phyloP scores from a whole-genome alignment of 2,329 filamentous ascomycete species.

The Cercospora sp. region DNA sequence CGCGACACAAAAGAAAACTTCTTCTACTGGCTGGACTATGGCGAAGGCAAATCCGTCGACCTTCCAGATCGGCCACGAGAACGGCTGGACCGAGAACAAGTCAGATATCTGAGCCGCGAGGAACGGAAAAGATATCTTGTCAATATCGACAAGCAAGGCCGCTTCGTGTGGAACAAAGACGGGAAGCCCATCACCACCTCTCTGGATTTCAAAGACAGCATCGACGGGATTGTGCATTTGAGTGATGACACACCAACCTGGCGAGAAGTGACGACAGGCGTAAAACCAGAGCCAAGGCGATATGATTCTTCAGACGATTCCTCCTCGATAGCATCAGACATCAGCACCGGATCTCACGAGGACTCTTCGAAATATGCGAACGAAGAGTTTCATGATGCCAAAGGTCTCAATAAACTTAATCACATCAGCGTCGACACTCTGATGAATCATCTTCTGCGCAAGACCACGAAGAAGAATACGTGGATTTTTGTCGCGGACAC shows the following conservation, averaged over 20 bases:
- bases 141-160: conserved; percentile 69
- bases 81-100: conserved; percentile 72
- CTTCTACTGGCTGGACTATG: conserved; percentile 90
- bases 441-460: conserved; percentile 74
- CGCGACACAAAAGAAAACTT: conserved; percentile 79
- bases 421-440: conserved; percentile 71
- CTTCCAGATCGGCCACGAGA: conserved; percentile 71
- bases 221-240: conserved; percentile 59
- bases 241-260: conserved; percentile 48
- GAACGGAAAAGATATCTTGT: conserved; percentile 81
- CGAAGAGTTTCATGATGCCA: conserved; percentile 61
- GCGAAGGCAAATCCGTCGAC: conserved; percentile 70
- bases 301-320: conserved; percentile 24
- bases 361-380: conserved; percentile 66
- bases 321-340: conserved; percentile 37
- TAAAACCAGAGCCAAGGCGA: conserved; percentile 26
- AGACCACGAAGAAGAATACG: conserved; percentile 79
- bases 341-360: conserved; percentile 57
- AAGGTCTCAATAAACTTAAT: conserved; percentile 61
- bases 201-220: conserved; percentile 72
- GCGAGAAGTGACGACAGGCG: conserved; percentile 40
- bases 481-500: conserved; percentile 95
- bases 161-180: conserved; percentile 86
- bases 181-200: conserved; percentile 74
- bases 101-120: conserved; percentile 80